Evolutionary conservation across 306 rosid genomes (phyloP), one percentile per base, ranked within the genome.

Genomic region (Dalbergia cultrata): DNA sequence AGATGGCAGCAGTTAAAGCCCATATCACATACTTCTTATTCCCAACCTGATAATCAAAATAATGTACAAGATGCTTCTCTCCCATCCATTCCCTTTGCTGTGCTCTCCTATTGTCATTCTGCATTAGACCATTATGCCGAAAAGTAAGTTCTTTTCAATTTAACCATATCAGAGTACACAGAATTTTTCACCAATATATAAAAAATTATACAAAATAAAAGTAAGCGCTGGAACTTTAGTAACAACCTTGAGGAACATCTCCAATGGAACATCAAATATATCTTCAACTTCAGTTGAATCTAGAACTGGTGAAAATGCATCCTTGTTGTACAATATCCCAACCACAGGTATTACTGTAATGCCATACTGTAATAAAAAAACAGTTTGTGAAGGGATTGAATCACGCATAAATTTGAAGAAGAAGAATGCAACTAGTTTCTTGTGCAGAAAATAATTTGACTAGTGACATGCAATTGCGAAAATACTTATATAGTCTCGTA

Each of bases 161-260:
- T 58, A 21, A 43, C 49, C 31, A 45, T 54, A 54, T 33, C 45
- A 59, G 68, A 70, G 21, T 5, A 22, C 39, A 16, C 8, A 76
- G n/a, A 52, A 17, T 0, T 9, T 17, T 39, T 39, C 59, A 13
- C 33, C 4, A 17, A 53, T 2, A 19, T 19, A 17, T 17, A 6
- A 13, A 61, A 44, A 43, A 43, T 33, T 31, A 7, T 9, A 9
- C 66, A 77, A 61, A 67, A 68, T 60, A n/a, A 9, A 41, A 43
- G 80, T 16, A 37, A 84, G 56, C 77, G 78, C 5, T 14, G 52
- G 56, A 72, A 75, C 6, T 3, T 49, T 52, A 72, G 60, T 37
- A 34, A n/a, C 52, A 65, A 94, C 98, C 98, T 92, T 88, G 76
- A 93, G 97, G 86, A 92, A 92, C 97, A 95, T 87, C 81, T 90